Percentiles rank a stretch among this genome's conserved stretches.
These are phyloP conservation scores for Neopestalotiopsis sp. DNA, from an alignment of 2,329 filamentous ascomycete species.

Conservation along the genomic window DNA sequence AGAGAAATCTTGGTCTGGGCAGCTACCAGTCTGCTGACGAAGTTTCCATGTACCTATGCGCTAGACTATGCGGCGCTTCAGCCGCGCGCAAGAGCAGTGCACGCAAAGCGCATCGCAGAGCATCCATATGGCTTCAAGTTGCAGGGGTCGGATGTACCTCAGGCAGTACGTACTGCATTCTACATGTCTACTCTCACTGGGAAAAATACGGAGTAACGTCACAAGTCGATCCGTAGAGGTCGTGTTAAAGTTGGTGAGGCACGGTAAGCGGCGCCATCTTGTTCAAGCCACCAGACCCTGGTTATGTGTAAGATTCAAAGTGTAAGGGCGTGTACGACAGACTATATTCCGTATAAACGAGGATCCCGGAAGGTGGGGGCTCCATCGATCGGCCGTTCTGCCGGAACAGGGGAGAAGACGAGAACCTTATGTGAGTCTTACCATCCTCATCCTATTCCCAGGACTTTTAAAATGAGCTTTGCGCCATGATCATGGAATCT, in stretches of 20 bases:
- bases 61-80: not conserved
- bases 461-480: not conserved
- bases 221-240: not conserved
- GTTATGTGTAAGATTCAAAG: not conserved
- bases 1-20: not conserved
- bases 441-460: not conserved
- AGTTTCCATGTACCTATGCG: not conserved
- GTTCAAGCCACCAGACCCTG: not conserved
- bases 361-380: not conserved
- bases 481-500: not conserved
- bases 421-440: not conserved
- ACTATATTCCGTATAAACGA: not conserved
- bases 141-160: not conserved
- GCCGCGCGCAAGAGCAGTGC: not conserved
- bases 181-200: not conserved
- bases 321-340: not conserved
- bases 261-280: no score
- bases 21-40: not conserved
- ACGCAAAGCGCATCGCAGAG: not conserved
- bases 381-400: not conserved
- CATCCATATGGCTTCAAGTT: not conserved
- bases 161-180: not conserved
- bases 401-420: not conserved
- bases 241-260: not conserved
- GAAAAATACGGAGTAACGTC: not conserved